Evolutionary conservation across 2,329 filamentous ascomycete species (phyloP), one percentile per base, ranked within the genome.

Genomic region (Microdochium paspali): DNA sequence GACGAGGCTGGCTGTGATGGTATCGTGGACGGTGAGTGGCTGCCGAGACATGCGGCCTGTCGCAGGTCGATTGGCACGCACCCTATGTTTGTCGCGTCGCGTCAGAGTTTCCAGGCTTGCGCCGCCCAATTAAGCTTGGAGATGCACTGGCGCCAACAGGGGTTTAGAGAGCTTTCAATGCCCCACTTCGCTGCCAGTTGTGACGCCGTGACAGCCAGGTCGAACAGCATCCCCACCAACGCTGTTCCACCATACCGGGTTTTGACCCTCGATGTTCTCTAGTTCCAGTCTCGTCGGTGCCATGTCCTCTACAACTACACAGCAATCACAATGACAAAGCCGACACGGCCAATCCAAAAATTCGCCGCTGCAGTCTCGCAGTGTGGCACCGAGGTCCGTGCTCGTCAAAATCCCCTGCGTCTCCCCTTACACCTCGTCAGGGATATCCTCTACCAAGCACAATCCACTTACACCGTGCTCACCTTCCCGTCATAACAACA

Each of bases 321-420:
- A 24, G 32, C 25, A 13, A n/a, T 24, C n/a, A 67, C 67, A 64
- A 59, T 61, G 49, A 58, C 66, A 25, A 63, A 62, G 18, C 35
- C 35, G 46, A 57, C 61, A 18, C 71, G 76, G 5, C 77, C 76
- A 1, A 76, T 80, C 47, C 72, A 77, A 54, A 76, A 71, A 50
- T 69, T 82, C 49, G 77, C 76, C 15, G 61, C 68, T 12, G 72
- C 76, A n/a, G 72, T 68, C 31, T 72, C 76, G 6, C 71, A 75
- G 56, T 82, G 78, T 61, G 70, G 74, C n/a, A 53, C 66, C 32
- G 73, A 81, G 72, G 77, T 78, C 49, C 46, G 65, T 53, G 10
- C 39, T 18, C 20, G 20, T 18, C 46, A 48, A 24, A 47, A 25
- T 6, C 15, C 44, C 30, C 47, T 42, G 9, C 20, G 26, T 7